A percentile compares a stretch with the other conserved stretches of the same genome.
Evolutionary conservation across 257 asterid genomes (phyloP).

Genomic region (Cynanchum wilfordii): DNA sequence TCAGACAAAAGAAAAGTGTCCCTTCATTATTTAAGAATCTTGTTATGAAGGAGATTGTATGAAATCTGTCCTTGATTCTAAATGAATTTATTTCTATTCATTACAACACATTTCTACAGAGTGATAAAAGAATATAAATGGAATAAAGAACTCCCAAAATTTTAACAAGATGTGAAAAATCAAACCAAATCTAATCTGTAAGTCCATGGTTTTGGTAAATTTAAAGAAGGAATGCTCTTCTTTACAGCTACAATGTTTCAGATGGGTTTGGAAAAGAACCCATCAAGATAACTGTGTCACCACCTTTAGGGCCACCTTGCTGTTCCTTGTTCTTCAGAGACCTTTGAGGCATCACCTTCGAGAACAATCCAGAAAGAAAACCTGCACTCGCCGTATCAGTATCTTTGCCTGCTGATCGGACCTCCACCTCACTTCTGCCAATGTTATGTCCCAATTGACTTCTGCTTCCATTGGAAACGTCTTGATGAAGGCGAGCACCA

Average conservation of each 20-base stretch:
- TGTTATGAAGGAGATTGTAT: too few species aligned
- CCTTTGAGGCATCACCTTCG: constrained; percentile 48
- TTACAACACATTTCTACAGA: neutral
- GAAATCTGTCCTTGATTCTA: too few species aligned
- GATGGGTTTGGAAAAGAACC: constrained; percentile 54
- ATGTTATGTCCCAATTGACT: constrained; percentile 18
- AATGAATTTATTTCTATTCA: neutral
- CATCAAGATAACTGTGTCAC: constrained; percentile 58
- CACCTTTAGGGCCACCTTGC: constrained; percentile 21
- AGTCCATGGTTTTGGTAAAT: neutral
- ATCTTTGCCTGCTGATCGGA: constrained; percentile 23
- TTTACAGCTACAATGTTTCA: neutral
- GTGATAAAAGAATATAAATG: constrained; percentile 2
- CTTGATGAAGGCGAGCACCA: constrained; percentile 44
- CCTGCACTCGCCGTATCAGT: constrained; percentile 42
- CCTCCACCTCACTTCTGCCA: constrained; percentile 1
- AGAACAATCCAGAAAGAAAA: constrained; percentile 55
- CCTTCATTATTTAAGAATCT: too few species aligned
- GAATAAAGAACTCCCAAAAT: neutral
- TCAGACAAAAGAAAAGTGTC: too few species aligned
- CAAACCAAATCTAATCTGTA: neutral
- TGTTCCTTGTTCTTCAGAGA: constrained; percentile 30
- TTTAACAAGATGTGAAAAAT: too few species aligned
- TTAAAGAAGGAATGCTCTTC: constrained; percentile 6
- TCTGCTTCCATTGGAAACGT: constrained; percentile 28